Evolutionary conservation across 176 grass and related monocot genomes (phyloP).

Genomic region (Sorghum bicolor): DNA sequence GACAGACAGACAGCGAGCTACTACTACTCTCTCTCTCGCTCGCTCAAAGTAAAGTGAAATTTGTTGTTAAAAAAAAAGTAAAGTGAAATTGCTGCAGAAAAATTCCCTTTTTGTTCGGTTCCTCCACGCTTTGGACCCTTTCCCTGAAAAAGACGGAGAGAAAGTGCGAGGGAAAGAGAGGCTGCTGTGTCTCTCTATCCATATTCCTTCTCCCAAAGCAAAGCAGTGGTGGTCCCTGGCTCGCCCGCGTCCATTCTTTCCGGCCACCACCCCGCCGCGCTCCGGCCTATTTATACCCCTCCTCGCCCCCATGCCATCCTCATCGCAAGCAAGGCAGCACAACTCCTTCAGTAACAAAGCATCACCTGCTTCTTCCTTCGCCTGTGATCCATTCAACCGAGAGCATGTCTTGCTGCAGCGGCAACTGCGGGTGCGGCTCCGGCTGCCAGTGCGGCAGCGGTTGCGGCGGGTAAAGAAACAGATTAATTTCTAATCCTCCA

Average conservation of each 20-base stretch:
- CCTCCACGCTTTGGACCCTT: neutral
- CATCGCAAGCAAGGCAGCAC: slow-evolving; percentile 28
- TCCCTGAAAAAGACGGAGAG: neutral
- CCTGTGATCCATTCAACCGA: no score
- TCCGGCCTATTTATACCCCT: slow-evolving; percentile 47
- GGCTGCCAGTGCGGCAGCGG: slow-evolving; percentile 66
- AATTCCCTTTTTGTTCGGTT: slow-evolving; percentile 1
- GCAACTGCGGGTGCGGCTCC: slow-evolving; percentile 78
- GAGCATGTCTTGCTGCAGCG: slow-evolving; percentile 78
- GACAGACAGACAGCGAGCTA: neutral
- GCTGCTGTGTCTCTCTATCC: neutral
- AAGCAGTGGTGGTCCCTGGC: slow-evolving; percentile 13
- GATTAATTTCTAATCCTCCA: no score
- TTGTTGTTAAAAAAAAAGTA: no score
- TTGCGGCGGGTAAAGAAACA: slow-evolving; percentile 37
- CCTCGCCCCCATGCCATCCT: neutral
- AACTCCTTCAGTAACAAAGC: neutral
- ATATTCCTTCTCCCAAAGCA: slow-evolving; percentile 30
- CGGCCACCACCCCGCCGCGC: neutral
- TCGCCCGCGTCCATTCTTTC: slow-evolving; percentile 39
- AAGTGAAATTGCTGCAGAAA: neutral
- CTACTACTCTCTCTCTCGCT: neutral
- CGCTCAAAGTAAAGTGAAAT: neutral
- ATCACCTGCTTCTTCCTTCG: neutral
- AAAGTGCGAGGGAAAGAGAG: neutral